Evolutionary conservation across 768 basidiomycete genomes (phyloP).

Genomic region (Pilatotrama ljubarskyi): DNA sequence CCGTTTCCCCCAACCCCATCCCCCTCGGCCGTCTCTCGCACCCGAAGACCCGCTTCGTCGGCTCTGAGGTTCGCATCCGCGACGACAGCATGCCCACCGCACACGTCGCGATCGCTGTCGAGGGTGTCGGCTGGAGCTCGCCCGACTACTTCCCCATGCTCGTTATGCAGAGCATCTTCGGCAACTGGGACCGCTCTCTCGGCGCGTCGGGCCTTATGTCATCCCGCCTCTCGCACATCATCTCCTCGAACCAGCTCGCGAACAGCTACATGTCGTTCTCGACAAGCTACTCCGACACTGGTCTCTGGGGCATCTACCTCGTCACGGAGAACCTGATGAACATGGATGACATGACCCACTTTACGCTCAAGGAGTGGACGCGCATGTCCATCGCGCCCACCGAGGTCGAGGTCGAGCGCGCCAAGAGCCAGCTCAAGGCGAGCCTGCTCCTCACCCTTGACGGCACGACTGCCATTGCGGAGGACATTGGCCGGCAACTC

Average conservation of each 20-base stretch:
- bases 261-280: conserved; percentile 99
- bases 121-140: conserved; percentile 96
- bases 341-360: conserved; percentile 91
- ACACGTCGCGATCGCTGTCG: conserved; percentile 95
- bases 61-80: conserved; percentile 93
- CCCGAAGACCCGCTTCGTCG: conserved; percentile 80
- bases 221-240: conserved; percentile 87
- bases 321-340: conserved; percentile 93
- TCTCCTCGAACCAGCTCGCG: conserved; percentile 92
- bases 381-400: conserved; percentile 90
- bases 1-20: conserved; percentile 84
- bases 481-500: conserved; percentile 97
- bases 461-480: conserved; percentile 95
- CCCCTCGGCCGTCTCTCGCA: conserved; percentile 81
- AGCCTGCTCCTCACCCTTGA: conserved; percentile 87
- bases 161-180: conserved; percentile 96
- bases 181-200: conserved; percentile 98
- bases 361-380: conserved; percentile 94
- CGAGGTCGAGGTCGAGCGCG: conserved; percentile 88
- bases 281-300: conserved; percentile 97
- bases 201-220: conserved; percentile 88
- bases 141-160: conserved; percentile 99
- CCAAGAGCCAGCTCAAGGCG: conserved; percentile 98
- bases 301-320: conserved; percentile 98
- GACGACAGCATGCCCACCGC: conserved; percentile 89